phyloP scores from a whole-genome alignment of 345 rosid species.

The Aethionema arabicum region DNA sequence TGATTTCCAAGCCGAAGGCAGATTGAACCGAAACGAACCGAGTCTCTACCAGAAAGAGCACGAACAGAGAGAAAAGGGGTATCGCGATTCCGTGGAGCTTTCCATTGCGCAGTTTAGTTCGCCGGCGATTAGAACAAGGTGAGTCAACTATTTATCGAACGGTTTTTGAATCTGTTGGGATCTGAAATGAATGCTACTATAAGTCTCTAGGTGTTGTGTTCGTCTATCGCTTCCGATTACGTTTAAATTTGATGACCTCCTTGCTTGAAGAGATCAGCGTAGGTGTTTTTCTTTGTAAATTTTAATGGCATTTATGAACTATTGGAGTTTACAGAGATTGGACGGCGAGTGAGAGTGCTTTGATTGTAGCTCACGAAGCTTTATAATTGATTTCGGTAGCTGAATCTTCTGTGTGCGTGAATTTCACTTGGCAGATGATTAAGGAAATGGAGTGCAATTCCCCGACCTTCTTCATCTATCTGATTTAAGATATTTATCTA shows the following conservation, averaged over 20 bases:
- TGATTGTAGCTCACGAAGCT: background rate
- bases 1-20: too few relatives aligned
- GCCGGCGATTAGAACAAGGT: too few relatives aligned
- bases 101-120: too few relatives aligned
- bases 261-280: background rate
- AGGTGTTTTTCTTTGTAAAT: background rate
- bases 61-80: too few relatives aligned
- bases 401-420: too few relatives aligned
- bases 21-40: too few relatives aligned
- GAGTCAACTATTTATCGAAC: too few relatives aligned
- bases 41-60: too few relatives aligned
- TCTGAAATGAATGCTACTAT: background rate
- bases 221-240: background rate
- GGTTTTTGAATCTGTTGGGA: background rate
- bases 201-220: background rate
- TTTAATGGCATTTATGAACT: background rate
- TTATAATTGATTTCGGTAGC: too few relatives aligned
- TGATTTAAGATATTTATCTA: background rate
- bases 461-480: background rate
- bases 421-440: too few relatives aligned
- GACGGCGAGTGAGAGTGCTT: background rate
- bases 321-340: background rate
- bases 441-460: too few relatives aligned
- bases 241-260: background rate
- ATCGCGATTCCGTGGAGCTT: too few relatives aligned